These are phyloP conservation scores for Heterobasidion parviporum DNA, from an alignment of 1,284 basidiomycete genomes.

Conservation along the genomic window DNA sequence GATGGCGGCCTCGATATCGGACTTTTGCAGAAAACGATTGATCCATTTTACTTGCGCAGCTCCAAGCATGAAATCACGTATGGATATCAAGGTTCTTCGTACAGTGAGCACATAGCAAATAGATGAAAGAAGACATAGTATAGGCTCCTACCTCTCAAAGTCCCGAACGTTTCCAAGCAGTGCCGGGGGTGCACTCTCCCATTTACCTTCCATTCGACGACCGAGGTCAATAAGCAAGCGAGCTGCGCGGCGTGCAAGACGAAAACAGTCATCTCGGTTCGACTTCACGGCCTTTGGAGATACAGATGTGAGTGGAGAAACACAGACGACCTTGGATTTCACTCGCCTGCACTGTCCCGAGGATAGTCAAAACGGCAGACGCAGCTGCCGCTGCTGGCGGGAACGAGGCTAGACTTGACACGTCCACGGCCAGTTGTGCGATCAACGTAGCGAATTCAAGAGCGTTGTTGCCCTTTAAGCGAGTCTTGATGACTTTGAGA, in stretches of 20 bases:
- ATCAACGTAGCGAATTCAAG: too few species aligned
- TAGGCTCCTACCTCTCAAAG: conserved; percentile 30
- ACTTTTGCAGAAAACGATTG: conserved; percentile 30
- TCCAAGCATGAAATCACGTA: conserved; percentile 31
- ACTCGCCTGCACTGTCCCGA: too few species aligned
- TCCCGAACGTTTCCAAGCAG: conserved; percentile 34
- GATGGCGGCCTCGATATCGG: conserved; percentile 29
- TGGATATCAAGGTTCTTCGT: conserved; percentile 26
- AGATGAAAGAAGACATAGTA: neutral
- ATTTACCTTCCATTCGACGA: conserved; percentile 37
- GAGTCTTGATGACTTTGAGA: too few species aligned
- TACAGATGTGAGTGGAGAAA: too few species aligned
- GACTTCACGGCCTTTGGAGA: neutral
- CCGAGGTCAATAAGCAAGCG: conserved; percentile 36
- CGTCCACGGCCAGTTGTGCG: too few species aligned
- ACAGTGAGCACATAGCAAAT: neutral
- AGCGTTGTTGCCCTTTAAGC: too few species aligned
- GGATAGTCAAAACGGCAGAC: too few species aligned
- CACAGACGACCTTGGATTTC: too few species aligned
- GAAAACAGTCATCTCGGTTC: conserved; percentile 35
- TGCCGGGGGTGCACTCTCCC: conserved; percentile 33
- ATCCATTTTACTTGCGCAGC: conserved; percentile 33
- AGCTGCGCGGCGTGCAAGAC: conserved; percentile 35
- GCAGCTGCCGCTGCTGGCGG: too few species aligned
- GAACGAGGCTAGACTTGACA: too few species aligned